Conservation (phyloP, 2,329 filamentous ascomycete species). For the Colletotrichum sp. region DNA sequence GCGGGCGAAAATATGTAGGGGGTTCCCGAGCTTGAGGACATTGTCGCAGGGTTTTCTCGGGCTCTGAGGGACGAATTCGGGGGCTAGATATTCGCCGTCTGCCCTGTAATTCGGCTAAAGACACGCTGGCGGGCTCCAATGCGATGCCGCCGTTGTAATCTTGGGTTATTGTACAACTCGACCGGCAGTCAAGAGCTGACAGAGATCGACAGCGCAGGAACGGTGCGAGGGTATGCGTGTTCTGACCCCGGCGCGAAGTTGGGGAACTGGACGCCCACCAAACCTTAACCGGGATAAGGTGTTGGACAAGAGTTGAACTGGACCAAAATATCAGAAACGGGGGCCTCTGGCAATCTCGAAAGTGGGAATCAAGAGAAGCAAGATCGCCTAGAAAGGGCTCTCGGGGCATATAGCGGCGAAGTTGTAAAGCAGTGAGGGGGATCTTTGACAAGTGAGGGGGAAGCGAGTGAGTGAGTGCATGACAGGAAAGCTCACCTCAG, state of each 20-base stretch:
- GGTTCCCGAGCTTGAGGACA: conserved; percentile 17
- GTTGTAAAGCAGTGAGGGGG: not conserved
- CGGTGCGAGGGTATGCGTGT: not conserved
- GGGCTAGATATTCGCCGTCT: not conserved
- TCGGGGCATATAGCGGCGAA: not conserved
- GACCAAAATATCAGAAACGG: not conserved
- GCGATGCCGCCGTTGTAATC: not conserved
- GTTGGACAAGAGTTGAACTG: not conserved
- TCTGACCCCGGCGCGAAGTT: not conserved
- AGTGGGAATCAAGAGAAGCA: not conserved
- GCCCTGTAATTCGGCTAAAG: not conserved
- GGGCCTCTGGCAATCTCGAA: not conserved
- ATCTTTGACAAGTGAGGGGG: not conserved
- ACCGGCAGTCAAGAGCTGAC: not conserved
- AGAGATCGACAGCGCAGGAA: not conserved
- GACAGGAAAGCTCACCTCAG: conserved; percentile 10
- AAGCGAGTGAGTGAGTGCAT: not conserved
- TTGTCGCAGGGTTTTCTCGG: not conserved
- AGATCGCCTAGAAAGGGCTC: not conserved
- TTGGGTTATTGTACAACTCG: not conserved
- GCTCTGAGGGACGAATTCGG: not conserved
- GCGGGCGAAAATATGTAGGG: conserved; percentile 45
- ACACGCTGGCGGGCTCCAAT: not conserved
- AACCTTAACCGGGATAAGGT: not conserved
- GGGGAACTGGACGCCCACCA: not conserved